Conservation (phyloP, 441 rosid species). For the Aquilaria agallochum region DNA sequence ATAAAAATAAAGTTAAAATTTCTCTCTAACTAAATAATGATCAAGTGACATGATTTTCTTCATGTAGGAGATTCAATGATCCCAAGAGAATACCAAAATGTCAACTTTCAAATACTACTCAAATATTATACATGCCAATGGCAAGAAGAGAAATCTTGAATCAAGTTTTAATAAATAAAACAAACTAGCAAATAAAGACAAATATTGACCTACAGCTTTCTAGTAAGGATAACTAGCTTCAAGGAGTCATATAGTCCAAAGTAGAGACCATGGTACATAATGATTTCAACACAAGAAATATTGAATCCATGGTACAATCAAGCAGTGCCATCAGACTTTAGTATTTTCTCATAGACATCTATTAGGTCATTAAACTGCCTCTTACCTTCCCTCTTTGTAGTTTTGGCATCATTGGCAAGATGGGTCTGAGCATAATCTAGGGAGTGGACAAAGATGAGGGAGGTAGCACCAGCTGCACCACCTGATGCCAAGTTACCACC, state of each 20-base stretch:
- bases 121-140: not conserved
- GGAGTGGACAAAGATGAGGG: conserved; percentile 57
- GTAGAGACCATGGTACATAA: conserved; percentile 61
- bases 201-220: conserved; percentile 33
- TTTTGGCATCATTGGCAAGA: conserved; percentile 25
- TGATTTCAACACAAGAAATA: conserved; percentile 67
- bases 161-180: not conserved
- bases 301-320: conserved; percentile 68
- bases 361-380: conserved; percentile 60
- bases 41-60: no score
- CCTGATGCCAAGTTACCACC: conserved; percentile 67
- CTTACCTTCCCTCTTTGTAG: conserved; percentile 48
- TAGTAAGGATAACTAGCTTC: conserved; percentile 52
- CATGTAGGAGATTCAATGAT: no score
- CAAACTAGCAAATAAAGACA: not conserved
- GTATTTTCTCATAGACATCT: conserved; percentile 53
- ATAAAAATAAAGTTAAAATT: no score
- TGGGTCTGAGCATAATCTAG: conserved; percentile 63
- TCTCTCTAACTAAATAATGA: no score
- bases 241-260: conserved; percentile 60
- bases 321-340: conserved; percentile 51
- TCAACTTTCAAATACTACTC: no score
- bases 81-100: no score
- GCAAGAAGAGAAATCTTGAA: not conserved
- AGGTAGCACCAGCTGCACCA: conserved; percentile 68